phyloP scores from a whole-genome alignment of 2,329 filamentous ascomycete species.

The Leptodontidium sp. region DNA sequence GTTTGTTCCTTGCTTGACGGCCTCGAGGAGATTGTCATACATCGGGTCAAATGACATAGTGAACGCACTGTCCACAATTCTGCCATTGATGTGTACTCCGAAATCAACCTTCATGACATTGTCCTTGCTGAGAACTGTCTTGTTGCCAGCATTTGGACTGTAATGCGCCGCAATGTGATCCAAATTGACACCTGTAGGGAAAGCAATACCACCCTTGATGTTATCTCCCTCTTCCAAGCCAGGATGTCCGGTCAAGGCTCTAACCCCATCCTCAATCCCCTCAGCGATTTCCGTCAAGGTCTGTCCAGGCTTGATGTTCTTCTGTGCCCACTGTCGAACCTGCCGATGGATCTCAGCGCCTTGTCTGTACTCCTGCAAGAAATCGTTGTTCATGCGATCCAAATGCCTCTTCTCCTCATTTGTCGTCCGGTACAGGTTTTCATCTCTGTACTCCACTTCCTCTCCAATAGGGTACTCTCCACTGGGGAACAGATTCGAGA shows the following conservation, averaged over 20 bases:
- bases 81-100: conserved; percentile 74
- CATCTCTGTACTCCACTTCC: conserved; percentile 78
- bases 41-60: conserved; percentile 73
- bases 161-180: conserved; percentile 90
- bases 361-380: conserved; percentile 81
- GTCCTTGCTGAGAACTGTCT: conserved; percentile 69
- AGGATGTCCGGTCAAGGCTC: conserved; percentile 77
- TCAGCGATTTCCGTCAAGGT: conserved; percentile 83
- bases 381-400: conserved; percentile 81
- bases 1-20: conserved; percentile 74
- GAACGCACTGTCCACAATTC: conserved; percentile 77
- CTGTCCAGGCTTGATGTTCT: conserved; percentile 82
- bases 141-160: conserved; percentile 88
- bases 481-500: conserved; percentile 78
- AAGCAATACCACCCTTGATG: conserved; percentile 82
- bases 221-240: conserved; percentile 82
- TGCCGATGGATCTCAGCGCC: conserved; percentile 90
- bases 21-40: conserved; percentile 72
- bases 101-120: conserved; percentile 81
- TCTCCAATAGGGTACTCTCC: conserved; percentile 79
- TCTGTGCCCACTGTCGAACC: conserved; percentile 83
- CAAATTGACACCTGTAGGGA: conserved; percentile 83
- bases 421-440: conserved; percentile 82
- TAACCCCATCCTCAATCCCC: conserved; percentile 85
- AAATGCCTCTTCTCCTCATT: conserved; percentile 85